Evolutionary conservation across 306 rosid genomes (phyloP), one percentile per base, ranked within the genome.

Genomic region (Quercus ilex): DNA sequence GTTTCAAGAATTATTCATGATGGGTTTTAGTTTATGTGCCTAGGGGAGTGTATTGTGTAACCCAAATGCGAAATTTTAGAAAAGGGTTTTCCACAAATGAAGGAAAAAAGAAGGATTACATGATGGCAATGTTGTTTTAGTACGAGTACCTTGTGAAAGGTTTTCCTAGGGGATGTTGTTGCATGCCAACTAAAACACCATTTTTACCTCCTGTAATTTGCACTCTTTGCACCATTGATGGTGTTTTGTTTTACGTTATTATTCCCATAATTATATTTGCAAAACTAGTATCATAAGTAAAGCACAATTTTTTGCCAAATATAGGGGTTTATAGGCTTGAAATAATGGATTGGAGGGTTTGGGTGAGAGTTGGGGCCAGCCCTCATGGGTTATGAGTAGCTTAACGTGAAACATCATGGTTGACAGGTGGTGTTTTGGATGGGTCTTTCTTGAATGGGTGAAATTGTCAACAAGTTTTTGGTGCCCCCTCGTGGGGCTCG

Each of bases 381-480:
- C 82, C 89, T 85, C 91, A 84, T 83, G 94, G 85, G 88, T 84
- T 90, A 94, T 90, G 91, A 90, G 93, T 94, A 75, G 88, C 75
- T 87, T 83, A 92, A 85, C 88, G 92, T 88, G 94, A 85, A 89
- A 77, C 90, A 88, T 88, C 84, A 88, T 88, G 87, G 83, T 83
- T 83, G 86, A 87, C 87, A 85, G 85, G 71, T 80, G 82, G 82
- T 81, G 69, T 82, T 74, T 71, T 86, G 88, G 85, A 78, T 77
- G 94, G 69, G 65, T 74, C 71, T 75, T 73, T 31, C 53, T 20
- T 60, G 1, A 9, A 68, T 6, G 87, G 92, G 84, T 7, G 79
- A 55, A 84, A 56, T 74, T 5, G 92, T 87, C 87, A 68, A 55
- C 52, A 21, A 23, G 0, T 20, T 73, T 73, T 55, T 62, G 33